These are phyloP conservation scores for Emergomyces pasteurianus DNA, from an alignment of 2,329 filamentous ascomycete species.

Conservation along the genomic window DNA sequence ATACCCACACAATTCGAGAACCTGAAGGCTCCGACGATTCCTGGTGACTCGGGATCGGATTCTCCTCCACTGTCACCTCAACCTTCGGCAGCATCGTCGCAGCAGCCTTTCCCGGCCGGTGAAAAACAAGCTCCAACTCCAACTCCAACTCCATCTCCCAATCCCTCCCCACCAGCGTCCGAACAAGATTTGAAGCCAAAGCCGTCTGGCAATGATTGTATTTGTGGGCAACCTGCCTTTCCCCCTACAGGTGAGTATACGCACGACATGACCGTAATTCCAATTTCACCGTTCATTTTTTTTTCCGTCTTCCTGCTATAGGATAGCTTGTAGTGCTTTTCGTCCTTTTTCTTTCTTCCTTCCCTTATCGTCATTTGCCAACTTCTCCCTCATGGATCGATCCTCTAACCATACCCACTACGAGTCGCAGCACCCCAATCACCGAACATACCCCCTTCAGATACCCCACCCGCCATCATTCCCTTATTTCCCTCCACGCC, in stretches of 20 bases:
- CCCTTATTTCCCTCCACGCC: background rate
- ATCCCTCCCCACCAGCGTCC: background rate
- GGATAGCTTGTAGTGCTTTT: background rate
- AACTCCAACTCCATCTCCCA: background rate
- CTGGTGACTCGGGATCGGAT: background rate
- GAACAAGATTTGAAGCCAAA: background rate
- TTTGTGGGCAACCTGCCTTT: background rate
- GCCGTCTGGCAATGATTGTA: background rate
- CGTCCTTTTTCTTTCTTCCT: too few species aligned
- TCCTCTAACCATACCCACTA: background rate
- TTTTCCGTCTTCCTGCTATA: background rate
- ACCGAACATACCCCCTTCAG: background rate
- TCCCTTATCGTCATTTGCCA: background rate
- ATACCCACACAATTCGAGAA: constrained; percentile 28
- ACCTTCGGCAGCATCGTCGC: background rate
- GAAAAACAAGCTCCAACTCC: background rate
- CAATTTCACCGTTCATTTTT: background rate
- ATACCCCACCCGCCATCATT: background rate
- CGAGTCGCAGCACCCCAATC: background rate
- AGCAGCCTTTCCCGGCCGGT: background rate
- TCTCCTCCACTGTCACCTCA: background rate
- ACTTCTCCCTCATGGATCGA: background rate
- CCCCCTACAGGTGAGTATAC: background rate
- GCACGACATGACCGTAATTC: background rate
- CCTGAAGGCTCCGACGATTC: constrained; percentile 12